Evolutionary conservation across 148 eudicot species (phyloP), one percentile per base, ranked within the genome.

Genomic region (Silene uniflora): DNA sequence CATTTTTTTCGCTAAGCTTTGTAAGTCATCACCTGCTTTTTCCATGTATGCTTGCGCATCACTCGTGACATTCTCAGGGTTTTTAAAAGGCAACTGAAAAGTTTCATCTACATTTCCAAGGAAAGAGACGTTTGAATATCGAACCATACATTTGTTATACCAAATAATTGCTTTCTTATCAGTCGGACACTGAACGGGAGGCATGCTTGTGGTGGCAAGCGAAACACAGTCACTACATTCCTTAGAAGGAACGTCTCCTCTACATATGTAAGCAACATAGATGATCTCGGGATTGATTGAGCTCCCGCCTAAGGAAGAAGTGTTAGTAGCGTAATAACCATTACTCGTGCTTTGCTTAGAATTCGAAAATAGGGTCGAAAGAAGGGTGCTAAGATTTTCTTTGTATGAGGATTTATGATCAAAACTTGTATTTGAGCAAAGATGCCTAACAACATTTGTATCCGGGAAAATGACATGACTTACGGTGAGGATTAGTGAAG

Each of bases 251-350:
- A 32, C 4, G 35, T 32, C 35, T 32, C 86, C 85, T 0, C 75
- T 77, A 47, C 85, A 83, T 29, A 79, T 62, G 55, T 56, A 83
- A 42, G 63, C 62, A 54, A 83, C 83, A 35, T 83, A 77, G 60
- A 75, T 67, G 7, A 10, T 8, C 60, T 58, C 63, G 6, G 79
- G 16, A 39, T 76, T 24, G 16, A 11, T 21, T 19, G 58, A 21
- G 14, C 17, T 0, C 17, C 69, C 9, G 12, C 46, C 21, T 1
- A 66, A 66, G 32, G 32, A 16, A 22, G 73, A 19, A 39, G 59
- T 71, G 39, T 76, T 5, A 9, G 62, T 75, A 25, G n/a, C 55
- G 71, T 49, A 62, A 29, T 69, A 80, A 3, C 78, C 82, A 18
- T 52, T 66, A 18, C 39, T 47, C 6, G 12, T 25, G 59, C 32